Conservation (phyloP, 805 yeast species). For the Wickerhamiella sorbophila region DNA sequence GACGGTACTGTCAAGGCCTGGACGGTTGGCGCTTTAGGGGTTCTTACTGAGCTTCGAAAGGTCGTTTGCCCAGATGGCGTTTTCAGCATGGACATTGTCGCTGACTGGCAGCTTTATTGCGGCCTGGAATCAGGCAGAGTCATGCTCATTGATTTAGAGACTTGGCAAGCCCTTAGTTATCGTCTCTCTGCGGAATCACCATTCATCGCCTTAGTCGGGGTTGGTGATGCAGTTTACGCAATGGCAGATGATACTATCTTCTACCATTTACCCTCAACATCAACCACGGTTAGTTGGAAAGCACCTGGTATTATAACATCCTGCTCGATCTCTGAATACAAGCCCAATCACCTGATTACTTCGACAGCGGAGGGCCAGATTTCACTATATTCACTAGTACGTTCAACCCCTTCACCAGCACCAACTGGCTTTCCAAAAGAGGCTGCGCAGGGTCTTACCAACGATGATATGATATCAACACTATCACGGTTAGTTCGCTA, state of each 20-base stretch:
- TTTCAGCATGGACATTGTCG: slow-evolving; percentile 44
- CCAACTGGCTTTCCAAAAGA: not conserved
- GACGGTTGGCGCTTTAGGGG: slow-evolving; percentile 31
- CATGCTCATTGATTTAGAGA: slow-evolving; percentile 77
- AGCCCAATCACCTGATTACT: slow-evolving; percentile 10
- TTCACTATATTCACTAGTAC: slow-evolving; percentile 40
- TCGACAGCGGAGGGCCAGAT: slow-evolving; percentile 41
- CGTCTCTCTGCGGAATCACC: slow-evolving; percentile 19
- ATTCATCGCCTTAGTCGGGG: slow-evolving; percentile 45
- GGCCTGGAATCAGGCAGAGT: slow-evolving; percentile 65
- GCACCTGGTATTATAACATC: slow-evolving; percentile 16
- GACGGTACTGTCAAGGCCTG: slow-evolving; percentile 81
- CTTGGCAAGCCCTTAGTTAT: slow-evolving; percentile 45
- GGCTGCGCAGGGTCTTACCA: slow-evolving; percentile 24
- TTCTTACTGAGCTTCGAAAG: slow-evolving; percentile 9
- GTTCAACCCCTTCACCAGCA: not conserved
- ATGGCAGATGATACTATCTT: slow-evolving; percentile 39
- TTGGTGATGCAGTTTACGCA: slow-evolving; percentile 42
- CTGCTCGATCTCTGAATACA: slow-evolving; percentile 8
- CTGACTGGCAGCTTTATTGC: slow-evolving; percentile 61
- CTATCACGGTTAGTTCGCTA: slow-evolving; percentile 49
- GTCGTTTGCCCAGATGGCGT: slow-evolving; percentile 32
- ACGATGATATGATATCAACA: slow-evolving; percentile 50
- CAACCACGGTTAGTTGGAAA: slow-evolving; percentile 23
- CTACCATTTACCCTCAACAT: slow-evolving; percentile 38